Evolutionary conservation across 345 rosid species (phyloP).

Genomic region (Balakata baccata): DNA sequence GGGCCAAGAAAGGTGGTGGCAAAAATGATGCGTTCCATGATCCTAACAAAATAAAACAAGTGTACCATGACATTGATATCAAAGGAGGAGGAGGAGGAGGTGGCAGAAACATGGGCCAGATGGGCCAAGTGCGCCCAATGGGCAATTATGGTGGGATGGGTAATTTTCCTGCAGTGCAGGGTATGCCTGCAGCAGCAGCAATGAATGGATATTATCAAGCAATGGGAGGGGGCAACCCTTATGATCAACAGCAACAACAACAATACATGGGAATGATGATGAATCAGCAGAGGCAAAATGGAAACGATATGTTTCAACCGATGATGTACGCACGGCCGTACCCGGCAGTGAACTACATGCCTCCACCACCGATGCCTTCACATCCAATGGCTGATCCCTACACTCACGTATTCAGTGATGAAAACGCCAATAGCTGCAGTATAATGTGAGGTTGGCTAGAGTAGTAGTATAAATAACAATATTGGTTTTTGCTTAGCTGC

Average conservation of each 20-base stretch:
- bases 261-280: conserved; percentile 67
- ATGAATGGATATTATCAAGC: conserved; percentile 53
- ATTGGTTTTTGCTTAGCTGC: not conserved
- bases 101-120: conserved; percentile 21
- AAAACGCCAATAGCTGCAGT: conserved; percentile 80
- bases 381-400: conserved; percentile 48
- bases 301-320: conserved; percentile 71
- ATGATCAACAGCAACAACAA: conserved; percentile 48
- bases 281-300: conserved; percentile 47
- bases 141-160: conserved; percentile 35
- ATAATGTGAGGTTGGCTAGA: conserved; percentile 54
- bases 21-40: conserved; percentile 43
- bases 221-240: conserved; percentile 41
- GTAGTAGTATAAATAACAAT: conserved; percentile 14
- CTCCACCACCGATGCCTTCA: conserved; percentile 50
- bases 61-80: conserved; percentile 46
- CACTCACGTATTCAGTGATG: conserved; percentile 78
- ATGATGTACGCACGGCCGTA: conserved; percentile 75
- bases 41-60: conserved; percentile 36
- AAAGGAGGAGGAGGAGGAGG: conserved; percentile 26
- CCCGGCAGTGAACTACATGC: conserved; percentile 53
- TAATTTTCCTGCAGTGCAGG: conserved; percentile 59
- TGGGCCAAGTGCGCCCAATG: conserved; percentile 37
- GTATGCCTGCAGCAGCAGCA: conserved; percentile 43
- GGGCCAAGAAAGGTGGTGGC: conserved; percentile 20